Percentiles rank a stretch among this genome's conserved stretches.
Conservation (phyloP, 371 early-diverging fungal genomes). For the Rhizomucor miehei region DNA sequence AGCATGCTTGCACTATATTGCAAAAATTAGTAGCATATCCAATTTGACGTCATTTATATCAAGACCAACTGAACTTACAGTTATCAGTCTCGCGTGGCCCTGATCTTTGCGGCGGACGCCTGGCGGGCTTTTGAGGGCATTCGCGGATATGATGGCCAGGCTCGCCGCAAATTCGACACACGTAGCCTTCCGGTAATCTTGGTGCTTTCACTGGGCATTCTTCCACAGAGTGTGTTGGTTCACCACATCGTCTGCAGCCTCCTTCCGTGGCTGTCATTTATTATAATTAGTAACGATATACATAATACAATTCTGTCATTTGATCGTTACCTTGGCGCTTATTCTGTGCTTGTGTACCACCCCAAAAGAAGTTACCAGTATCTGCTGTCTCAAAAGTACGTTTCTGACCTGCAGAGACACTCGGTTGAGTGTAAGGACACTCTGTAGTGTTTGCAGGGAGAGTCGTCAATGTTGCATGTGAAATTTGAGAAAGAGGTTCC, state of each 20-base stretch:
- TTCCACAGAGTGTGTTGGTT: slow-evolving; percentile 53
- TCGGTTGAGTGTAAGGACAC: slow-evolving; percentile 49
- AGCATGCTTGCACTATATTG: slow-evolving; percentile 56
- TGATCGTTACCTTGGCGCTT: slow-evolving; percentile 36
- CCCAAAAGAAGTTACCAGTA: slow-evolving; percentile 37
- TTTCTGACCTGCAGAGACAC: slow-evolving; percentile 21
- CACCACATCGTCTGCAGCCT: slow-evolving; percentile 11
- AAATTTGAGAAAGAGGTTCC: slow-evolving; percentile 57
- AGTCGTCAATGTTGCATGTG: slow-evolving; percentile 29
- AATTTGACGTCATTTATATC: neutral
- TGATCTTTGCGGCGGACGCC: slow-evolving; percentile 3
- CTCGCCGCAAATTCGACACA: slow-evolving; percentile 53
- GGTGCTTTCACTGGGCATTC: slow-evolving; percentile 52
- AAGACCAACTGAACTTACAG: slow-evolving; percentile 11
- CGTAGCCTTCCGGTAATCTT: slow-evolving; percentile 42
- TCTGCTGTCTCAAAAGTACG: slow-evolving; percentile 28
- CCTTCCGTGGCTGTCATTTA: slow-evolving; percentile 6
- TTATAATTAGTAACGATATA: slow-evolving; percentile 43
- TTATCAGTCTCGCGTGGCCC: neutral
- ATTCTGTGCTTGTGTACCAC: slow-evolving; percentile 18
- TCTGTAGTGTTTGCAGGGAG: slow-evolving; percentile 60
- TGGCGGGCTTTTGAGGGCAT: slow-evolving; percentile 48
- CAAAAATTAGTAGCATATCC: neutral
- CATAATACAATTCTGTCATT: no score
- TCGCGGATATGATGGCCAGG: slow-evolving; percentile 65